Conservation (phyloP, 2,329 filamentous ascomycete genomes). For the Periconia sp. region DNA sequence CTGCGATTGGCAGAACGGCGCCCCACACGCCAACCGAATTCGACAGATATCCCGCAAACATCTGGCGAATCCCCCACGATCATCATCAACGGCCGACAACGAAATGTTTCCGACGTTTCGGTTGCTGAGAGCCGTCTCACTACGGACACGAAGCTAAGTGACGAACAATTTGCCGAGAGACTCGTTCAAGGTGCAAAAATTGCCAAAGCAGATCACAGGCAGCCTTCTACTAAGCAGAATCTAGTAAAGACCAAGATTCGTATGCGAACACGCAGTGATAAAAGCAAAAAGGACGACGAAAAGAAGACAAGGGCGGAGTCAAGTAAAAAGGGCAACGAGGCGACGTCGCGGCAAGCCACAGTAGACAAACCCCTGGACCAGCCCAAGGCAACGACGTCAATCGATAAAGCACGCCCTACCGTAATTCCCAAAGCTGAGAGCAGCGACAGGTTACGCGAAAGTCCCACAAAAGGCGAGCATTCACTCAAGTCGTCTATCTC, state of each 20-base stretch:
- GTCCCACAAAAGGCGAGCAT: constrained; percentile 25
- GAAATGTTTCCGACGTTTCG: constrained; percentile 29
- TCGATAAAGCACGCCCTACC: constrained; percentile 2
- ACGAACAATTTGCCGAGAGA: constrained; percentile 38
- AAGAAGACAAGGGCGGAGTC: constrained; percentile 20
- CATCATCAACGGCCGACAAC: constrained; percentile 25
- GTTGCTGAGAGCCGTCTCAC: constrained; percentile 26
- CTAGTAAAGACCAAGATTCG: constrained; percentile 45
- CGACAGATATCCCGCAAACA: constrained; percentile 2
- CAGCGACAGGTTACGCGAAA: constrained; percentile 32
- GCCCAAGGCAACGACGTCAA: constrained; percentile 7
- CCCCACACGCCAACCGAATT: constrained; percentile 5
- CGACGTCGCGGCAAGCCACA: constrained; percentile 9
- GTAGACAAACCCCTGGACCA: constrained; percentile 14
- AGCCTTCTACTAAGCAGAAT: constrained; percentile 21
- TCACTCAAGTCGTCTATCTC: constrained; percentile 34
- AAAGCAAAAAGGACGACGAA: constrained; percentile 30
- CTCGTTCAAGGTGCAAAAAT: constrained; percentile 30
- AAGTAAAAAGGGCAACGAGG: constrained; percentile 13
- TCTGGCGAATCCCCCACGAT: constrained; percentile 18
- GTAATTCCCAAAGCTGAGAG: constrained; percentile 35
- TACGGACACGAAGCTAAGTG: constrained; percentile 26
- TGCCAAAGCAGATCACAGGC: constrained; percentile 15
- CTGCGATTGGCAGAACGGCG: constrained; percentile 25
- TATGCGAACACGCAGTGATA: constrained; percentile 39